Percentiles rank a stretch among this genome's conserved stretches.
phyloP scores from a whole-genome alignment of 192 early-diverging fungal genomes.

The Gamsiella multidivaricata region DNA sequence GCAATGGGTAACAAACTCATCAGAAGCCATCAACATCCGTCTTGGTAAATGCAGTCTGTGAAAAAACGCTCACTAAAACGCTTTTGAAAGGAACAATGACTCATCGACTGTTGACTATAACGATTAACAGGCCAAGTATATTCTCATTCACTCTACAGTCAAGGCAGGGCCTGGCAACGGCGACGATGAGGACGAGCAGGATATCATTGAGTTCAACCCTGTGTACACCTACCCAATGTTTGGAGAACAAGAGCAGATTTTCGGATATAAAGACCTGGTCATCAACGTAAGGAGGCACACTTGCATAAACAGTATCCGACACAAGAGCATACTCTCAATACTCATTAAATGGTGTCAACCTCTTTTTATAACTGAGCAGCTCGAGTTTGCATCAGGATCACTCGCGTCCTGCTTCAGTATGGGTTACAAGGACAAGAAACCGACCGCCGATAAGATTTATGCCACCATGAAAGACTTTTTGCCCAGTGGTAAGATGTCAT shows the following conservation, averaged over 20 bases:
- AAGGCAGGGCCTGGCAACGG: slow-evolving; percentile 20
- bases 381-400: slow-evolving; percentile 84
- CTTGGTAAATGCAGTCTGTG: slow-evolving; percentile 14
- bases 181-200: slow-evolving; percentile 53
- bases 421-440: slow-evolving; percentile 70
- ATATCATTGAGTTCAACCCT: slow-evolving; percentile 75
- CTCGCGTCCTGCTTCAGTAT: slow-evolving; percentile 78
- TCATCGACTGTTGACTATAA: too few relatives aligned
- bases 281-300: slow-evolving; percentile 68
- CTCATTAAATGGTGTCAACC: neutral
- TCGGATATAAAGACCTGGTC: slow-evolving; percentile 87
- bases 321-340: neutral
- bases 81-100: too few relatives aligned
- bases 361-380: slow-evolving; percentile 54
- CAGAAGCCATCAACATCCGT: slow-evolving; percentile 50
- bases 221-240: slow-evolving; percentile 91
- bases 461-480: slow-evolving; percentile 67
- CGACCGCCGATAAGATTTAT: slow-evolving; percentile 75
- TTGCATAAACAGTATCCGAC: neutral
- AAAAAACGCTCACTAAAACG: too few relatives aligned
- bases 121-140: neutral
- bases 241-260: slow-evolving; percentile 87
- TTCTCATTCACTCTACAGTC: slow-evolving; percentile 14
- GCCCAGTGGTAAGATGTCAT: slow-evolving; percentile 28
- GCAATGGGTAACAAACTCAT: slow-evolving; percentile 47